Percentiles rank a stretch among this genome's conserved stretches.
Conservation (phyloP, 2,329 filamentous ascomycete species). For the Daldinia sp. region DNA sequence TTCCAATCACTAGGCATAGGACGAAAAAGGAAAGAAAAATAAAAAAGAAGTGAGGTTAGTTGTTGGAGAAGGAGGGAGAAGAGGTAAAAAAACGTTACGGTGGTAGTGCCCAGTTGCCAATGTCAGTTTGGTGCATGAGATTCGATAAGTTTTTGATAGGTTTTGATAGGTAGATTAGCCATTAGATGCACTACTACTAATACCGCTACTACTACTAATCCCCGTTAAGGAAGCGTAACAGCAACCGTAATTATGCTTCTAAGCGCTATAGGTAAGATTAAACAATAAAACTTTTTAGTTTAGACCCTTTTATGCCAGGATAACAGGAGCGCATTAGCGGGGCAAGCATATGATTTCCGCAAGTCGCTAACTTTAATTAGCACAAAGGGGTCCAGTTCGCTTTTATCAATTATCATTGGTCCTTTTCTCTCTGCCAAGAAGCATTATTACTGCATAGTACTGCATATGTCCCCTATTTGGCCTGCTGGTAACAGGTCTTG, state of each 20-base stretch:
- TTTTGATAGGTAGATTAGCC: constrained; percentile 27
- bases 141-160: constrained; percentile 17
- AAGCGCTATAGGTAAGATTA: constrained; percentile 9
- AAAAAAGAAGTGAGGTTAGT: not conserved
- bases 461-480: not conserved
- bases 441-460: not conserved
- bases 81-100: constrained; percentile 15
- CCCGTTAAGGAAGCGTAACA: constrained; percentile 17
- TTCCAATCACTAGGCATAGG: constrained; percentile 3
- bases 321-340: not conserved
- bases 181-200: constrained; percentile 2
- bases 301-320: constrained; percentile 26
- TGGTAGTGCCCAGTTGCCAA: constrained; percentile 8
- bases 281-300: constrained; percentile 33
- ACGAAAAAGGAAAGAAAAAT: constrained; percentile 4
- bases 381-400: constrained; percentile 10
- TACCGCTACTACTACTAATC: not conserved
- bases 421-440: constrained; percentile 12
- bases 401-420: constrained; percentile 25
- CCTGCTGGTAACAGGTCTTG: no score
- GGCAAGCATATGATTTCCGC: constrained; percentile 29
- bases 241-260: not conserved
- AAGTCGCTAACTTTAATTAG: constrained; percentile 38
- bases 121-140: constrained; percentile 6
- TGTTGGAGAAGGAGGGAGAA: constrained; percentile 11